Conservation (phyloP, 768 basidiomycete species). For the Mycena olivaceomarginata region DNA sequence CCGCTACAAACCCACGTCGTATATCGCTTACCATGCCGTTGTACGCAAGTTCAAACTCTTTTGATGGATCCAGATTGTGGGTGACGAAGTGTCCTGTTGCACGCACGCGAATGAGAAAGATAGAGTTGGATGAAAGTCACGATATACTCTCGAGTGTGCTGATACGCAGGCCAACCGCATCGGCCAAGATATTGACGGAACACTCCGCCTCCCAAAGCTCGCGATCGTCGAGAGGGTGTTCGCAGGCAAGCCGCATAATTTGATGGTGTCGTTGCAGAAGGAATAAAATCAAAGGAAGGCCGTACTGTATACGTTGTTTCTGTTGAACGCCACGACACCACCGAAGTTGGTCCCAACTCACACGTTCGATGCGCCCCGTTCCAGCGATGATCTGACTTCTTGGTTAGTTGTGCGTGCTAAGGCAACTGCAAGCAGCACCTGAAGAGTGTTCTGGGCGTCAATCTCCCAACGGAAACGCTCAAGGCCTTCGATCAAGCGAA, state of each 20-base stretch:
- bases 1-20: not conserved
- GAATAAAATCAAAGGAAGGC: not conserved
- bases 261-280: not conserved
- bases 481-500: not conserved
- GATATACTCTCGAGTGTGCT: conserved; percentile 8
- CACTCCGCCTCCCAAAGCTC: conserved; percentile 5
- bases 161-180: not conserved
- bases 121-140: not conserved
- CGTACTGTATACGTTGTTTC: not conserved
- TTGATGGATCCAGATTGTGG: conserved; percentile 21
- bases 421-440: conserved; percentile 1
- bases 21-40: conserved; percentile 20
- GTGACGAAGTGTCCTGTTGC: conserved; percentile 12
- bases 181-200: conserved; percentile 4
- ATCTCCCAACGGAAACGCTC: conserved; percentile 21
- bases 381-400: conserved; percentile 9
- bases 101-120: not conserved
- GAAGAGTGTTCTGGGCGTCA: conserved; percentile 27
- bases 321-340: too few species aligned
- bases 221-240: conserved; percentile 12
- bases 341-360: not conserved
- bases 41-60: conserved; percentile 23
- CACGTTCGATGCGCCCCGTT: conserved; percentile 21
- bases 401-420: not conserved
- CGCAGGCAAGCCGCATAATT: conserved; percentile 5